Evolutionary conservation across 441 rosid species (phyloP).

Genomic region (Jatropha multifida): DNA sequence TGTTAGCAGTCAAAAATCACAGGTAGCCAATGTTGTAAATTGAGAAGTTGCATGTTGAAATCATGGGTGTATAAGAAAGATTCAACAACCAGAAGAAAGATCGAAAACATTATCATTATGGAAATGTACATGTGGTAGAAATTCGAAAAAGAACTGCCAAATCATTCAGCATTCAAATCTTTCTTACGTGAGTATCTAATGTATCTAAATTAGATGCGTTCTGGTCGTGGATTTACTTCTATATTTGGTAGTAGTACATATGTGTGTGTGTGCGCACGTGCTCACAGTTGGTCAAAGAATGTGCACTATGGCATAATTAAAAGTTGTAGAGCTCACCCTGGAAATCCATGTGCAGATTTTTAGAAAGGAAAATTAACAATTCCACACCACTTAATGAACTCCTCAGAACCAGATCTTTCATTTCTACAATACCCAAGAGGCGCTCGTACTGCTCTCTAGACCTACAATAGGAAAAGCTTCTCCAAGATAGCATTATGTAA

Average conservation of each 20-base stretch:
- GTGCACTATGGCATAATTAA: background rate
- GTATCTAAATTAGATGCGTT: too few relatives aligned
- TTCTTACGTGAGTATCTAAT: too few relatives aligned
- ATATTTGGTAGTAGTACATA: too few relatives aligned
- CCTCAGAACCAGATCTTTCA: constrained; percentile 7
- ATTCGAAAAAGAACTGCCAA: too few relatives aligned
- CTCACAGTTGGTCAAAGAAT: too few relatives aligned
- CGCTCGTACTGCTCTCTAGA: constrained; percentile 13
- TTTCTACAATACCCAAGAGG: constrained; percentile 12
- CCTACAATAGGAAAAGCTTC: constrained; percentile 5
- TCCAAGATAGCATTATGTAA: background rate
- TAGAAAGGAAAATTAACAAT: constrained; percentile 14
- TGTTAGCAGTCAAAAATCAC: too few relatives aligned
- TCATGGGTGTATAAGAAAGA: background rate
- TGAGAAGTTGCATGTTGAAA: background rate
- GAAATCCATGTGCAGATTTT: constrained; percentile 2
- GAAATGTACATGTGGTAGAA: too few relatives aligned
- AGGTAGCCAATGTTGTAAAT: background rate
- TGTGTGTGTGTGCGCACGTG: too few relatives aligned
- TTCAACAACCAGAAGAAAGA: too few relatives aligned
- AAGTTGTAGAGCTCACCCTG: constrained; percentile 11
- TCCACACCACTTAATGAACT: constrained; percentile 15
- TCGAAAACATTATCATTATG: too few relatives aligned
- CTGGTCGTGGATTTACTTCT: too few relatives aligned
- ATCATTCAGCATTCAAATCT: too few relatives aligned